phyloP scores from a whole-genome alignment of 257 asterid genomes.

The Gentiana dahurica region DNA sequence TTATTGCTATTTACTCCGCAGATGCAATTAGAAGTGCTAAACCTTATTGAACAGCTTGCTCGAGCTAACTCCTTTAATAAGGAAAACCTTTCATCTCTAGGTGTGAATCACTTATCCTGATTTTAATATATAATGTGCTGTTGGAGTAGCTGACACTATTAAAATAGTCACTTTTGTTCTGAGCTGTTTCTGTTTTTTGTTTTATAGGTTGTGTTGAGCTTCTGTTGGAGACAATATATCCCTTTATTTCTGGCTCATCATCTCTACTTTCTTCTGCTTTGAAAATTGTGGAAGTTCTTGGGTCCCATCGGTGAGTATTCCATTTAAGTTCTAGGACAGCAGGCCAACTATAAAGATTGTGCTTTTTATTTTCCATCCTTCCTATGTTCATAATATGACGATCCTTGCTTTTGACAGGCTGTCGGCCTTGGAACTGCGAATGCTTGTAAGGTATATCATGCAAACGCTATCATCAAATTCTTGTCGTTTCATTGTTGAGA shows the following conservation, averaged over 20 bases:
- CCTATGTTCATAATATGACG: neutral
- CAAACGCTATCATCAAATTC: constrained; percentile 63
- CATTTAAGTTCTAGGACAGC: neutral
- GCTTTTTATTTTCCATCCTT: neutral
- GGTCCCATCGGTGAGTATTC: constrained; percentile 68
- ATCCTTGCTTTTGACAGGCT: constrained; percentile 45
- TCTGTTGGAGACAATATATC: constrained; percentile 82
- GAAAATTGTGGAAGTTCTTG: constrained; percentile 91
- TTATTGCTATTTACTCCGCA: constrained; percentile 81
- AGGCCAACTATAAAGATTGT: too few species aligned
- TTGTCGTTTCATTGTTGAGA: constrained; percentile 70
- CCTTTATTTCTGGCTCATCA: constrained; percentile 76
- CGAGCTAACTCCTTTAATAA: constrained; percentile 76
- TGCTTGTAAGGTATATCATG: constrained; percentile 79
- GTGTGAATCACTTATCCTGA: constrained; percentile 34
- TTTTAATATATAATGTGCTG: constrained; percentile 2
- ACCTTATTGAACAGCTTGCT: constrained; percentile 78
- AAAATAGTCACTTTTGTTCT: constrained; percentile 7
- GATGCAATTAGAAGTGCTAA: constrained; percentile 86
- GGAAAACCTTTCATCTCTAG: constrained; percentile 94
- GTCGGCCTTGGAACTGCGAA: constrained; percentile 73
- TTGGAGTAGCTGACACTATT: neutral
- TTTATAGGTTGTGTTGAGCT: constrained; percentile 90
- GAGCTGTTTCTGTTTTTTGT: constrained; percentile 12
- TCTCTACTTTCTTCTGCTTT: constrained; percentile 68